phyloP scores from a whole-genome alignment of 257 asterid genomes.

The Solanum dulcamara region DNA sequence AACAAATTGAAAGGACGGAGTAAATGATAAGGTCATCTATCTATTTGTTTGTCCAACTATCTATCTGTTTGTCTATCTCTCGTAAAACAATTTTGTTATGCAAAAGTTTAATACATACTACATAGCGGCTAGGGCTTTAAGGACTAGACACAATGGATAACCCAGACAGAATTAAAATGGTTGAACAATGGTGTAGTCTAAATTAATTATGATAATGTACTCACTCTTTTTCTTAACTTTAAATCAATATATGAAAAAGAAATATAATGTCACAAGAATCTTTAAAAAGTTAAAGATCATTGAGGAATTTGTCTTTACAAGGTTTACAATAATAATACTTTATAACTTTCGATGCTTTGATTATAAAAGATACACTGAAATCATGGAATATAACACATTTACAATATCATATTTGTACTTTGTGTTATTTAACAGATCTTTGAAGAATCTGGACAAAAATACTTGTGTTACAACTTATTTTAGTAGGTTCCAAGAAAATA shows the following conservation, averaged over 20 bases:
- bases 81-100: not conserved
- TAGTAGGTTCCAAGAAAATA: not conserved
- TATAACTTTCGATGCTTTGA: not conserved
- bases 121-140: not conserved
- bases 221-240: not conserved
- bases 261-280: not conserved
- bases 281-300: not conserved
- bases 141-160: not conserved
- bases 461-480: not conserved
- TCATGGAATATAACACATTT: not conserved
- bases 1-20: not conserved
- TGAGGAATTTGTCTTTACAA: not conserved
- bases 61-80: not conserved
- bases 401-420: not conserved
- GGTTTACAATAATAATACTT: not conserved
- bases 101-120: not conserved
- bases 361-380: not conserved
- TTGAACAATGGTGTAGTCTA: not conserved
- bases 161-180: not conserved
- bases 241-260: not conserved
- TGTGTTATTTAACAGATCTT: not conserved
- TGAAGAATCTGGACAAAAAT: not conserved
- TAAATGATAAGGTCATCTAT: not conserved
- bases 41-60: not conserved
- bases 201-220: not conserved